phyloP scores from a whole-genome alignment of 192 early-diverging fungal genomes.

The Diversispora epigaea region DNA sequence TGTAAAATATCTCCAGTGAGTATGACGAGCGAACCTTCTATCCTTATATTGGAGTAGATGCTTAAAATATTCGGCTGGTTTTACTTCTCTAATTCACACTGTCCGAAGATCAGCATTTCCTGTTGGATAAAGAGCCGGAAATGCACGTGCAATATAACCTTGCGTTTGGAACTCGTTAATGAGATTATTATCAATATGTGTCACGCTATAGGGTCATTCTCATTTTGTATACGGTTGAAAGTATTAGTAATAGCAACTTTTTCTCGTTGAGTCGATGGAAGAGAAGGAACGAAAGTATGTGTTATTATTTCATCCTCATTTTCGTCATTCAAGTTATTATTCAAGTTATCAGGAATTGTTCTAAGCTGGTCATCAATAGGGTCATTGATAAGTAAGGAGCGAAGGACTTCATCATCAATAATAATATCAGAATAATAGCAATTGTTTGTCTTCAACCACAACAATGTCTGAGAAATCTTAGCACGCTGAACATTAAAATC shows the following conservation, averaged over 20 bases:
- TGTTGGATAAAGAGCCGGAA: not conserved
- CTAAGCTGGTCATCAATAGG: not conserved
- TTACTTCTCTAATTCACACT: not conserved
- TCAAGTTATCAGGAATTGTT: too few species aligned
- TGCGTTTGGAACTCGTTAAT: not conserved
- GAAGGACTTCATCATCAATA: not conserved
- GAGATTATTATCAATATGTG: not conserved
- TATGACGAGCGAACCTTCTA: not conserved
- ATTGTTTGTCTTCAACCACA: not conserved
- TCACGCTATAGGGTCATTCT: not conserved
- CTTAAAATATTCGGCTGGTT: not conserved
- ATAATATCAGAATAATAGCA: not conserved
- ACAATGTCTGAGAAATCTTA: not conserved
- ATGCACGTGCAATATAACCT: not conserved
- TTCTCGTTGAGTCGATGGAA: not conserved
- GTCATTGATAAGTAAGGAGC: not conserved
- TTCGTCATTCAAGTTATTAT: not conserved
- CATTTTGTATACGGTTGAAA: not conserved
- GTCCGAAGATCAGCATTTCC: not conserved
- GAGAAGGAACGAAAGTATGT: not conserved
- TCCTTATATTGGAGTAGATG: not conserved
- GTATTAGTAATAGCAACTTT: not conserved
- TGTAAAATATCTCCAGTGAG: not conserved
- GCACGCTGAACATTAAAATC: not conserved
- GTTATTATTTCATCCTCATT: not conserved